Percentiles rank a stretch among this genome's conserved stretches.
Evolutionary conservation across 495 filamentous ascomycete species (phyloP).

Genomic region (Corynascus novoguineensis): DNA sequence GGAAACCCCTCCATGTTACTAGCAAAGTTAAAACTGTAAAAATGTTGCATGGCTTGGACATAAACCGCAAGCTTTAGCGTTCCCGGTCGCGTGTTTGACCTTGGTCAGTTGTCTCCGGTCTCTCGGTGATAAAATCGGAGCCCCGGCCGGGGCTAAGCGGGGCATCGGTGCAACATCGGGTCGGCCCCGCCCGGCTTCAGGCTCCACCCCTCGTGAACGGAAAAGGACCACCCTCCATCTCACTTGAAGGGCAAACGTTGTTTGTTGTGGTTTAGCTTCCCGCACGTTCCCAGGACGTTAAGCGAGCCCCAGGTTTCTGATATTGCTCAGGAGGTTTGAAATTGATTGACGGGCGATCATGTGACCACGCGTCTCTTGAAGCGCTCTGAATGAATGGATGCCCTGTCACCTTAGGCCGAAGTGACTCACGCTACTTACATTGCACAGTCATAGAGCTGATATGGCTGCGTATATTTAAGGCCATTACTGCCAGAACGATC

Average conservation of each 20-base stretch:
- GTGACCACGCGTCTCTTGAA: constrained; percentile 10
- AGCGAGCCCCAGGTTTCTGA: too few relatives aligned
- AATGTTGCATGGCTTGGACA: too few relatives aligned
- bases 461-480: constrained; percentile 4
- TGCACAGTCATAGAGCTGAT: constrained; percentile 1
- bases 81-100: background rate
- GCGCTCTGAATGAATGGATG: background rate
- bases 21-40: too few relatives aligned
- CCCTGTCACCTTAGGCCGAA: background rate
- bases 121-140: background rate
- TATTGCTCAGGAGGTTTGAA: background rate
- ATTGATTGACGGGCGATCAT: background rate
- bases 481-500: background rate
- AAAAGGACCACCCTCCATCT: too few relatives aligned
- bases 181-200: background rate
- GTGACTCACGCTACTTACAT: constrained; percentile 7
- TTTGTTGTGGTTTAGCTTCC: too few relatives aligned
- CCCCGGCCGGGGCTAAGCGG: background rate
- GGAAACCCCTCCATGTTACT: too few relatives aligned
- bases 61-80: too few relatives aligned
- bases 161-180: constrained; percentile 5
- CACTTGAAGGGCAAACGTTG: too few relatives aligned
- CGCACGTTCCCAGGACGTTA: too few relatives aligned
- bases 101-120: background rate
- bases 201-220: too few relatives aligned